A percentile compares a stretch with the other conserved stretches of the same genome.
Conservation (phyloP, 331 rosid genomes). For the Ulmus americana region DNA sequence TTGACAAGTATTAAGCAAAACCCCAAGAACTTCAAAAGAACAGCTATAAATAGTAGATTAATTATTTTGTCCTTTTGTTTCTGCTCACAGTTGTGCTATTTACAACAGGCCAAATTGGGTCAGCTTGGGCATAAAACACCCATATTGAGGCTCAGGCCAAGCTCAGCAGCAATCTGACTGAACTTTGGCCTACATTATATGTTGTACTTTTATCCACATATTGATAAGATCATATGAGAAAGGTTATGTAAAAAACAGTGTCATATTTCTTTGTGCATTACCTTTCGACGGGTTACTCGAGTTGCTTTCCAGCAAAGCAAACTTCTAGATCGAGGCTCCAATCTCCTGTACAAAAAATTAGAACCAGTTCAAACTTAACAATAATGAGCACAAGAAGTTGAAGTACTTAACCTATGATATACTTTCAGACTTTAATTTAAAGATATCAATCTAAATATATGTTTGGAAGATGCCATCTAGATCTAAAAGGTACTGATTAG, state of each 20-base stretch:
- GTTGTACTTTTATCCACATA: not conserved
- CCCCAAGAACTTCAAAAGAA: too few relatives aligned
- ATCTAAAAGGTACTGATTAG: too few relatives aligned
- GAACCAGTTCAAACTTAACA: constrained; percentile 8
- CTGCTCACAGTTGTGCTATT: too few relatives aligned
- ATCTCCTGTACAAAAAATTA: constrained; percentile 54
- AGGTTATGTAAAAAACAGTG: not conserved
- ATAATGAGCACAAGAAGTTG: constrained; percentile 1
- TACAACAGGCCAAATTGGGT: too few relatives aligned
- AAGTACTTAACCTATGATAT: not conserved
- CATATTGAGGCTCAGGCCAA: too few relatives aligned
- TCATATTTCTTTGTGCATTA: constrained; percentile 21
- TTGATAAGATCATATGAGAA: not conserved
- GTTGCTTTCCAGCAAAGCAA: constrained; percentile 89
- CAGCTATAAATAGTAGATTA: too few relatives aligned
- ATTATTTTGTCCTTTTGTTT: too few relatives aligned
- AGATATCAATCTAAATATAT: not conserved
- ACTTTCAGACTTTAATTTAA: not conserved
- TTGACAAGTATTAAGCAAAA: too few relatives aligned
- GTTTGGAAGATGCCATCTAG: not conserved
- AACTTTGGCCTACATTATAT: too few relatives aligned
- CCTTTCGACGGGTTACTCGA: constrained; percentile 74
- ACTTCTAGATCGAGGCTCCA: constrained; percentile 90
- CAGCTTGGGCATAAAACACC: too few relatives aligned
- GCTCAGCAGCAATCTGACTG: too few relatives aligned